Evolutionary conservation across 768 basidiomycete genomes (phyloP), one percentile per base, ranked within the genome.

Genomic region (Rhizopogon vinicolor): DNA sequence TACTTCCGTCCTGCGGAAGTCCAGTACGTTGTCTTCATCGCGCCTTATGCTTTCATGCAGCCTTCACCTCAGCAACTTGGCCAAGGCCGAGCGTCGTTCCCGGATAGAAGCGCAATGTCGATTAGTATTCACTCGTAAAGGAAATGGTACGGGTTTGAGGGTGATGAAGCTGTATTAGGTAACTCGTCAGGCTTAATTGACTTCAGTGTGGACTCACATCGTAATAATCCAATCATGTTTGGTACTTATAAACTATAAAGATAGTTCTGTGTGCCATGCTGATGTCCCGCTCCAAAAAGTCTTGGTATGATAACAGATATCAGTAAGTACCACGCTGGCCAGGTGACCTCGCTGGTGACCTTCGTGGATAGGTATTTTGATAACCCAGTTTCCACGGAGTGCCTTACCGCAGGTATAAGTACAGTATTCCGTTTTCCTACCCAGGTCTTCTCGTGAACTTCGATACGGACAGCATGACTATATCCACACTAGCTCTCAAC

Each of bases 11-110:
- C 9, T 33, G 12, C 35, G 5, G 12, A 12, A 12, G 35, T 37
- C 10, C 35, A 33, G 8, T 33, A 46, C 22, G n/a, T 18, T 19
- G 13, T 18, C 13, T 9, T 42, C 44, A 12, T 19, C 18, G 51
- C 7, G 29, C 13, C 14, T 44, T 16, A 31, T 31, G 31, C 31
- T 31, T 31, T 1, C 25, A 19, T 14, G 22, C 54, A 90, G 88
- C 10, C 80, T 92, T 45, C 78, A 93, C 41, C 77, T 84, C 52
- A 92, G 92, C 16, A 87, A 87, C 70, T 88, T 91, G 4, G 78
- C 86, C 40, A 94, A 94, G 72, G 93, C 92, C 0, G 90, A 93
- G 70, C 80, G 77, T 45, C 55, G 83, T 48, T 83, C 94, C 41
- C 10, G 10, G 31, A 33, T 33, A 10, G 31, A 33, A 3, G 9